phyloP scores from a whole-genome alignment of 73 alveolate species.

The Paraurostyla sp. region DNA sequence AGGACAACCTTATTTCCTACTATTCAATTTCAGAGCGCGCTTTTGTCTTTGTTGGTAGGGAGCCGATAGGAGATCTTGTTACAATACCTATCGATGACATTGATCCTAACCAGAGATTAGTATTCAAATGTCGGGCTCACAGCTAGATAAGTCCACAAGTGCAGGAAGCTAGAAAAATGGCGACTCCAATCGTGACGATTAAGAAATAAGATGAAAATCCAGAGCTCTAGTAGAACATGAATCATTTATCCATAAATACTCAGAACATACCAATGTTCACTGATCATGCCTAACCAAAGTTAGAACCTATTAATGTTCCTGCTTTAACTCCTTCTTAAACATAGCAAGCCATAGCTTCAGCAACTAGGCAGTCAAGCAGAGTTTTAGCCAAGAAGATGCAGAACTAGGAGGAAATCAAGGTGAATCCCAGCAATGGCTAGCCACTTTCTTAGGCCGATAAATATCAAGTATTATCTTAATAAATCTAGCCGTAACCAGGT shows the following conservation, averaged over 20 bases:
- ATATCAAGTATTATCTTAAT: too few relatives aligned
- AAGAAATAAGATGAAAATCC: background rate
- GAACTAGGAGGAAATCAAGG: background rate
- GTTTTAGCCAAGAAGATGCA: background rate
- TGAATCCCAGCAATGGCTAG: background rate
- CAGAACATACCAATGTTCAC: too few relatives aligned
- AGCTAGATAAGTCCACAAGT: background rate
- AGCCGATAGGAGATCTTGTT: background rate
- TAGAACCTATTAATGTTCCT: background rate
- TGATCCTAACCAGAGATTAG: background rate
- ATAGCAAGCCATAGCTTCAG: background rate
- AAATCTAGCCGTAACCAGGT: too few relatives aligned
- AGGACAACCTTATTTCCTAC: constrained; percentile 20
- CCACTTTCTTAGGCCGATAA: background rate
- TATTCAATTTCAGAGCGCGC: background rate
- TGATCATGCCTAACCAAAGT: background rate
- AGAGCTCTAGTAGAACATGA: too few relatives aligned
- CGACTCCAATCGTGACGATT: background rate
- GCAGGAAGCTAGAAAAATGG: background rate
- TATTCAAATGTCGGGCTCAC: background rate
- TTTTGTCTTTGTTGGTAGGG: constrained; percentile 1
- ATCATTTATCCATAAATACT: too few relatives aligned
- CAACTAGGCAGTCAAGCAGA: background rate
- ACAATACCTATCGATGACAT: background rate
- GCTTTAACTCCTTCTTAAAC: background rate